Evolutionary conservation across 2,329 filamentous ascomycete species (phyloP).

Genomic region (Xylariomycetidae sp.): DNA sequence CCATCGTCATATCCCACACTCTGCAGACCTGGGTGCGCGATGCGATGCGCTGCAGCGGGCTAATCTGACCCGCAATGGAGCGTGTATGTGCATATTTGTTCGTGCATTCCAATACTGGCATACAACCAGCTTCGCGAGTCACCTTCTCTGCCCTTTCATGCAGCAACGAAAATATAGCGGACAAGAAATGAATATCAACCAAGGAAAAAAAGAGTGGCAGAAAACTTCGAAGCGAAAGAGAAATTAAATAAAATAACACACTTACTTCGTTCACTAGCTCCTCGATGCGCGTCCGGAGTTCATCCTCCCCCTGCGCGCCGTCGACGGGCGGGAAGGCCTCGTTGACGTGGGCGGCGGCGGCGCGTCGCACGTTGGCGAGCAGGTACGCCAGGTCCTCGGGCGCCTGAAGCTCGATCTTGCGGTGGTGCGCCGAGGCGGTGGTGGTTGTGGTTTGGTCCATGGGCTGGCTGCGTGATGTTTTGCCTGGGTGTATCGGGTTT

Average conservation of each 20-base stretch:
- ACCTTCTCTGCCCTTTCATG: no score
- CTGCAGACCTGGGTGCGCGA: no score
- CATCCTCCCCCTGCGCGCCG: slow-evolving; percentile 44
- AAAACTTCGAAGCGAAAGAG: no score
- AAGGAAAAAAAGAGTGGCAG: slow-evolving; percentile 2
- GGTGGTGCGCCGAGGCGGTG: slow-evolving; percentile 40
- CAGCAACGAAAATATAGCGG: background rate
- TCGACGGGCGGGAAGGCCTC: slow-evolving; percentile 64
- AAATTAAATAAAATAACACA: slow-evolving; percentile 1
- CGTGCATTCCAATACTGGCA: no score
- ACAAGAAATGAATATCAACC: background rate
- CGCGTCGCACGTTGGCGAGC: slow-evolving; percentile 62
- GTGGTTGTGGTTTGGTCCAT: background rate
- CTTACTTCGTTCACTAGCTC: slow-evolving; percentile 54
- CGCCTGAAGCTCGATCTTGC: slow-evolving; percentile 77
- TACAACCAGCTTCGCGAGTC: no score
- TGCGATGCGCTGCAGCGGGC: no score
- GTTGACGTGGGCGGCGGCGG: slow-evolving; percentile 63
- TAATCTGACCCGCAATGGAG: no score
- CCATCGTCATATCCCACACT: no score
- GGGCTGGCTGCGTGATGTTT: no score
- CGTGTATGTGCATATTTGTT: no score
- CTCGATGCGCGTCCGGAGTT: slow-evolving; percentile 55
- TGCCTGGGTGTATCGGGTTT: no score
- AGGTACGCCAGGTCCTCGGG: slow-evolving; percentile 69